phyloP scores from a whole-genome alignment of 805 yeast genomes.

The Maudiozyma turicensis region DNA sequence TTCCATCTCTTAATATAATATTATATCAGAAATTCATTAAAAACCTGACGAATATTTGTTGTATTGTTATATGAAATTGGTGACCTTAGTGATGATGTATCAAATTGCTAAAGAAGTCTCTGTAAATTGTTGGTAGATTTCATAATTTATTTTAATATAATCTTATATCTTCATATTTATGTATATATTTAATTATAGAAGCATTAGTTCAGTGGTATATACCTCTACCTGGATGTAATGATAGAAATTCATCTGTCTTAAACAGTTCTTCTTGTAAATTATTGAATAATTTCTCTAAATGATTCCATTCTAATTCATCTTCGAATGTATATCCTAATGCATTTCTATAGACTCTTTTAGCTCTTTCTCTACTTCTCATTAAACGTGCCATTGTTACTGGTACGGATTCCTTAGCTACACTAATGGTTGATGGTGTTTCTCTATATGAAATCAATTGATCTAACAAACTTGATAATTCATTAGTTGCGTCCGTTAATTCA shows the following conservation, averaged over 20 bases:
- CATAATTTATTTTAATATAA: background rate
- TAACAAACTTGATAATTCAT: slow-evolving; percentile 11
- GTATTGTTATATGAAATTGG: no score
- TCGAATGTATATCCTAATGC: slow-evolving; percentile 7
- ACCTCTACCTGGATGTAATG: slow-evolving; percentile 14
- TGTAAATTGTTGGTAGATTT: background rate
- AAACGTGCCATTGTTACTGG: slow-evolving; percentile 11
- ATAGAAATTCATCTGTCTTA: slow-evolving; percentile 11
- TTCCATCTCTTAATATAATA: no score
- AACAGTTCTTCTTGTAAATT: slow-evolving; percentile 10
- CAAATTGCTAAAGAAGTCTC: no score
- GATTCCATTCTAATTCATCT: slow-evolving; percentile 7
- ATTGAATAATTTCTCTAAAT: slow-evolving; percentile 7
- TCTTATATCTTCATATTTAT: background rate
- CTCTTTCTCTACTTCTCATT: slow-evolving; percentile 13
- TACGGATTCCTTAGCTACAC: slow-evolving; percentile 1
- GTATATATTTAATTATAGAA: background rate
- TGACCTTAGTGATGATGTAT: no score
- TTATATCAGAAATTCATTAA: no score
- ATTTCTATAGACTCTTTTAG: slow-evolving; percentile 13
- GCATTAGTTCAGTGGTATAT: slow-evolving; percentile 4
- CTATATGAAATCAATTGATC: slow-evolving; percentile 7
- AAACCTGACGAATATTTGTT: no score
- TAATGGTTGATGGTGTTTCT: slow-evolving; percentile 1
- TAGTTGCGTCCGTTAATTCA: slow-evolving; percentile 5